Evolutionary conservation across 2,329 filamentous ascomycete species (phyloP), one percentile per base, ranked within the genome.

Genomic region (Xylariaceae sp.): DNA sequence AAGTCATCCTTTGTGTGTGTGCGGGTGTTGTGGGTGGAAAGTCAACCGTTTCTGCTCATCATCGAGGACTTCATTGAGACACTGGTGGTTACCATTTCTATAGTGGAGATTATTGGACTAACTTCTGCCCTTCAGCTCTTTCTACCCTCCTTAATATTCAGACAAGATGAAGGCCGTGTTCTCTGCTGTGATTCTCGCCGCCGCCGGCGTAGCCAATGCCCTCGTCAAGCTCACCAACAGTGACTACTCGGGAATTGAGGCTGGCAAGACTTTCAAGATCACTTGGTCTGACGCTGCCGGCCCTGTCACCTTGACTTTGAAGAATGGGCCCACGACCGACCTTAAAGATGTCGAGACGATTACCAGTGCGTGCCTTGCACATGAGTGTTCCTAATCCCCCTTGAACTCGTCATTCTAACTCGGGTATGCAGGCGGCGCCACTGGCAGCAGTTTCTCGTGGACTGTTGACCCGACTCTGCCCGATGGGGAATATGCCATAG

Each of bases 401-500:
- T 7, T 11, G 21, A 24, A 7, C 7, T 24, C 6, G 6, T 13
- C n/a, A 27, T 15, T 18, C 26, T 31, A 28, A 41, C 31, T 50
- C 39, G 51, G 41, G 15, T 35, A 16, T 19, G 18, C 41, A 70
- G 65, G 62, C 26, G 54, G 47, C 41, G 46, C 54, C 33, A 53
- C 59, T 31, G 63, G 56, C 38, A 45, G 40, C 24, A 64, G 59
- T 39, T 66, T 56, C 60, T 60, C 56, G 43, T 69, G 63, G 62
- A 59, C 56, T 12, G 63, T 65, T 11, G 47, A 60, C 17, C 31
- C 54, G n/a, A 50, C 50, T 41, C 55, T 70, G 19, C 41, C 62
- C 40, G 50, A 57, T 18, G 69, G 59, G 55, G 53, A 50, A 21
- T 73, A 73, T 50, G 68, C 69, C 45, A 60, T 73, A 48, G 57